Percentiles rank a stretch among this genome's conserved stretches.
Evolutionary conservation across 768 basidiomycete species (phyloP).

Genomic region (Leucocoprinus birnbaumii): DNA sequence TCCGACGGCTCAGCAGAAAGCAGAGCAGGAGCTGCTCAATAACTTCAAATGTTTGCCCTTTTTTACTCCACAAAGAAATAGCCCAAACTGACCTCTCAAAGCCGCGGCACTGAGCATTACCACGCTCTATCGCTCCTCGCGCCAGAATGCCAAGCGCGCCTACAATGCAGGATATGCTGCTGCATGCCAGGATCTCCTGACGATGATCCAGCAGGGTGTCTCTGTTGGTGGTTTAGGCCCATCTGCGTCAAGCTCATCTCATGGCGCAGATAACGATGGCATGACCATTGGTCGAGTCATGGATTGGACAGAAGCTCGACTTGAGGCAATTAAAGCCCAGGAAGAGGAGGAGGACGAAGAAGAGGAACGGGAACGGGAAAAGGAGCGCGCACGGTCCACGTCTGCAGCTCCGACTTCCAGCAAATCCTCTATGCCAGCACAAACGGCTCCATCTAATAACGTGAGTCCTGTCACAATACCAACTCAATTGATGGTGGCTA

Average conservation of each 20-base stretch:
- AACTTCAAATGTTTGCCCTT: constrained; percentile 65
- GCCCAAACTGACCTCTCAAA: constrained; percentile 24
- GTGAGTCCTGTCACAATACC: constrained; percentile 1
- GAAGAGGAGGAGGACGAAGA: constrained; percentile 86
- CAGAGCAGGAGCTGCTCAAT: constrained; percentile 77
- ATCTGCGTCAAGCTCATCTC: constrained; percentile 33
- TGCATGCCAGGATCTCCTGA: constrained; percentile 77
- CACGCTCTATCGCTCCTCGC: constrained; percentile 78
- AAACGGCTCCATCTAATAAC: neutral
- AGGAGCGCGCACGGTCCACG: constrained; percentile 33
- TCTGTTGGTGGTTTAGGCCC: constrained; percentile 52
- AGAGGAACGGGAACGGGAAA: constrained; percentile 62
- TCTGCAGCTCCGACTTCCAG: constrained; percentile 14
- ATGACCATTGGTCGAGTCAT: constrained; percentile 78
- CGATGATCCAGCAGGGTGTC: constrained; percentile 82
- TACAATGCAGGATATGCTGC: constrained; percentile 80
- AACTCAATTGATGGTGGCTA: neutral
- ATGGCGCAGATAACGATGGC: constrained; percentile 49
- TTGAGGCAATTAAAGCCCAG: constrained; percentile 70
- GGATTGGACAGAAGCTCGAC: constrained; percentile 82
- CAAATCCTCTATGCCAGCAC: constrained; percentile 4
- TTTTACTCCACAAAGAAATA: neutral
- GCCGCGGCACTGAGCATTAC: constrained; percentile 84
- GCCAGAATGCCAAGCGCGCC: constrained; percentile 72
- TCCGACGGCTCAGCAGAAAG: constrained; percentile 69